phyloP scores from a whole-genome alignment of 768 basidiomycete species.

The Suillus brevipes region DNA sequence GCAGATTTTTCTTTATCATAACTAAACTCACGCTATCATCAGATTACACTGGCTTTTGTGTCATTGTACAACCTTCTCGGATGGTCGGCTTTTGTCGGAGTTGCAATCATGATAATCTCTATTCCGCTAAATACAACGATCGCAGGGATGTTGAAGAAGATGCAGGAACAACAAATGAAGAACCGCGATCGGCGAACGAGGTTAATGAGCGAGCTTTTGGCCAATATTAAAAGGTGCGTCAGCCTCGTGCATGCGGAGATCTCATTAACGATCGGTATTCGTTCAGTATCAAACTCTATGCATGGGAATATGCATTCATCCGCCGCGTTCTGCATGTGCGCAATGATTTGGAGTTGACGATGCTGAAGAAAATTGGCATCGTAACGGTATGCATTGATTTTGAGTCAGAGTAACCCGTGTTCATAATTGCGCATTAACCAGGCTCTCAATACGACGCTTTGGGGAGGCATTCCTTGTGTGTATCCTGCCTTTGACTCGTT shows the following conservation, averaged over 20 bases:
- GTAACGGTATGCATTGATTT: conserved; percentile 46
- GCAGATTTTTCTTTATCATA: neutral
- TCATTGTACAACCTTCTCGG: conserved; percentile 89
- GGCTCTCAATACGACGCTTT: conserved; percentile 62
- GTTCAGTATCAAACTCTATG: conserved; percentile 84
- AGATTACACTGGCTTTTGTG: conserved; percentile 87
- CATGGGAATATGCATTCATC: conserved; percentile 93
- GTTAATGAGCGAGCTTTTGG: conserved; percentile 91
- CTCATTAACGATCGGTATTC: neutral
- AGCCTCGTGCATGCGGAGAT: neutral
- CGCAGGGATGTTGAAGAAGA: conserved; percentile 64
- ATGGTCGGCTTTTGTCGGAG: conserved; percentile 89
- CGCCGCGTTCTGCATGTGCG: conserved; percentile 75
- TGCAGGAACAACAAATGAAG: conserved; percentile 93
- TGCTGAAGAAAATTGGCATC: conserved; percentile 83
- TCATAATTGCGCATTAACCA: conserved; percentile 20
- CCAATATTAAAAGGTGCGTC: conserved; percentile 80
- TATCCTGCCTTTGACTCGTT: neutral
- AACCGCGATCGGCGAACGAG: conserved; percentile 82
- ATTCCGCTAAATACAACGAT: conserved; percentile 75
- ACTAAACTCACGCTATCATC: neutral
- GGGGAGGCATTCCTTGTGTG: conserved; percentile 64
- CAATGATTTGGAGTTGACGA: conserved; percentile 78
- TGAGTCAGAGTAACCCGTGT: neutral
- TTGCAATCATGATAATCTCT: conserved; percentile 84